Conservation (phyloP, 768 basidiomycete genomes). For the Boletus eberwhitei region DNA sequence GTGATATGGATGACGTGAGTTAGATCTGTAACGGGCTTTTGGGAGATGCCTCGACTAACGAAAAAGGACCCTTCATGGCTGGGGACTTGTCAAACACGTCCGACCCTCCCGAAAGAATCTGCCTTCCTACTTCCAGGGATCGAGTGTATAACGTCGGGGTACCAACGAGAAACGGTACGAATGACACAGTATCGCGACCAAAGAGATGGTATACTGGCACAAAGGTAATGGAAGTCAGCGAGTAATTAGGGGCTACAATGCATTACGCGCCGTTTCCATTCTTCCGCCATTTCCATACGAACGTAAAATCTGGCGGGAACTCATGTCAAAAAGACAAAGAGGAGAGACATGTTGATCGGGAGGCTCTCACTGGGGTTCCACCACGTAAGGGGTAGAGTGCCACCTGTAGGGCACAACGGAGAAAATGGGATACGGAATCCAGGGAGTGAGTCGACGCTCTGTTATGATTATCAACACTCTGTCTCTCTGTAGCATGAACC, state of each 20-base stretch:
- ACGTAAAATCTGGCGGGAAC: slow-evolving; percentile 1
- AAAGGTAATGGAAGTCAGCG: background rate
- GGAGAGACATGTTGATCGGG: background rate
- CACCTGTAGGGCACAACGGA: background rate
- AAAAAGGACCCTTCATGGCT: background rate
- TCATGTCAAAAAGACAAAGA: background rate
- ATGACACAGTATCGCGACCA: slow-evolving; percentile 14
- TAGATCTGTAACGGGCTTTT: background rate
- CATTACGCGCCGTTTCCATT: slow-evolving; percentile 10
- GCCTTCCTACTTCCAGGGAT: slow-evolving; percentile 17
- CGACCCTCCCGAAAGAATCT: slow-evolving; percentile 7
- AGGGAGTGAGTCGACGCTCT: slow-evolving; percentile 12
- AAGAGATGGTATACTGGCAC: slow-evolving; percentile 11
- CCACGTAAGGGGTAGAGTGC: slow-evolving; percentile 5
- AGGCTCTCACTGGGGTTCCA: slow-evolving; percentile 19
- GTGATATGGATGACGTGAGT: background rate
- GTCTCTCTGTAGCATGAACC: background rate
- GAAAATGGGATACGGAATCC: slow-evolving; percentile 15
- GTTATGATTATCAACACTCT: background rate
- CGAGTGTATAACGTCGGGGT: slow-evolving; percentile 14
- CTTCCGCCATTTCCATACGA: slow-evolving; percentile 21
- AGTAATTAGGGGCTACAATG: background rate
- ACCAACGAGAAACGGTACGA: slow-evolving; percentile 17
- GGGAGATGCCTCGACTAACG: background rate
- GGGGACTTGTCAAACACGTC: background rate